Base-by-base conservation (phyloP, 768 basidiomycete species). In the Cubamyces lactineus region DNA sequence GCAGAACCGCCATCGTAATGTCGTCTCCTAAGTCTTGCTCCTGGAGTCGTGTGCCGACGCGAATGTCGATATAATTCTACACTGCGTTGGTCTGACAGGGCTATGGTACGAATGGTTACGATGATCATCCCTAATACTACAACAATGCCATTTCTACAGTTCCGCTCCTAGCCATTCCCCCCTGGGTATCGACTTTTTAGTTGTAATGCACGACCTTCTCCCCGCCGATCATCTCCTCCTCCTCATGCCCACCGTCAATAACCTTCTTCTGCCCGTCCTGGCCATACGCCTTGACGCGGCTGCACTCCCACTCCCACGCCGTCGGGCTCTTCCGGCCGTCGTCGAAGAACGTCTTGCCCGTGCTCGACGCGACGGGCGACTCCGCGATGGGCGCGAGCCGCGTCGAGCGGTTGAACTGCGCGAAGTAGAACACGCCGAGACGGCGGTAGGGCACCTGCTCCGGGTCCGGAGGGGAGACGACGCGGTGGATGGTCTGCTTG, bases 241-340 rank as follows among this genome's bases (percentile, higher is more conserved):
- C 57, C 49, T 59, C 57, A 16, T 59, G 57, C 42, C 57, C 57
- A 49, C 57, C 57, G 7, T 59, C 57, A 30, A 59, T 59, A 24
- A 40, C 49, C 57, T 59, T 59, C 57, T 59, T 59, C 41, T 51
- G 40, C 7, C 49, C 57, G 49, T 43, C 57, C 57, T 59, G 57
- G n/a, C 57, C 57, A 28, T 59, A 59, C 49, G 57, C 57, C 57
- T 59, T 59, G 23, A 59, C 57, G 41, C 57, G 49, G 57, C 57
- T 59, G 41, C 42, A 42, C 57, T 59, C 57, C 57, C 57, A 59
- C 57, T 59, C 57, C 57, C 57, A 59, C 57, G 57, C 57, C 57
- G 57, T 59, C 49, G 57, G 57, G 49, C 49, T 42, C 49, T 52
- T 43, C 12, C 49, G 49, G 12, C 57, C 57, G 17, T 45, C 49